Evolutionary conservation across 345 rosid genomes (phyloP).

Genomic region (Carallia pectinifolia): DNA sequence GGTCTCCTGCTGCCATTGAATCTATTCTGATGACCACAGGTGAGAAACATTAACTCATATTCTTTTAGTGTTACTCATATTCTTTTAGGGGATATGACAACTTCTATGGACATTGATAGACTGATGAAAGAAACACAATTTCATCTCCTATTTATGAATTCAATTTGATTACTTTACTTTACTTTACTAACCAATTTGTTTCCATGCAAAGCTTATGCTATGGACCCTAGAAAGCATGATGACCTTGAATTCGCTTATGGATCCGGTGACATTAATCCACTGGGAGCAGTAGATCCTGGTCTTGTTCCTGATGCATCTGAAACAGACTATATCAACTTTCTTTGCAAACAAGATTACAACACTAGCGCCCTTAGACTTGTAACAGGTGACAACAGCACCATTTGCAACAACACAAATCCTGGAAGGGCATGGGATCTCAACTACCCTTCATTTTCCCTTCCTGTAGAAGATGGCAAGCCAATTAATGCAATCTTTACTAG

Average conservation of each 20-base stretch:
- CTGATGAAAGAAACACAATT: no score
- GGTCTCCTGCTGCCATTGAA: slow-evolving; percentile 45
- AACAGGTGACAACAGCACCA: slow-evolving; percentile 33
- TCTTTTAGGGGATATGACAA: no score
- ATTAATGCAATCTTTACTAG: slow-evolving; percentile 30
- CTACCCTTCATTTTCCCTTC: slow-evolving; percentile 40
- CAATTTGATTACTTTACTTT: background rate
- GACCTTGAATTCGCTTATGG: background rate
- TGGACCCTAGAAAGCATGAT: background rate
- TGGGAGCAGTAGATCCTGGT: slow-evolving; percentile 15
- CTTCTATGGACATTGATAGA: no score
- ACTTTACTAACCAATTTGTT: background rate
- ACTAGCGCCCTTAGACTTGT: slow-evolving; percentile 23
- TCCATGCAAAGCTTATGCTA: slow-evolving; percentile 4
- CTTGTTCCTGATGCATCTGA: slow-evolving; percentile 18
- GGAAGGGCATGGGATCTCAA: slow-evolving; percentile 48
- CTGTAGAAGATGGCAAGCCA: slow-evolving; percentile 31
- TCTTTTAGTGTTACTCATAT: no score
- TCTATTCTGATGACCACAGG: slow-evolving; percentile 53
- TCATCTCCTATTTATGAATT: no score
- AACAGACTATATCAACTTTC: slow-evolving; percentile 40
- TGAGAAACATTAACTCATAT: background rate
- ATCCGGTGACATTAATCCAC: slow-evolving; percentile 17
- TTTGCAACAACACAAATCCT: slow-evolving; percentile 21
- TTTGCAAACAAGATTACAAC: slow-evolving; percentile 47